These are phyloP conservation scores for Parastagonospora avenae DNA, from an alignment of 2,329 filamentous ascomycete species.

Conservation along the genomic window DNA sequence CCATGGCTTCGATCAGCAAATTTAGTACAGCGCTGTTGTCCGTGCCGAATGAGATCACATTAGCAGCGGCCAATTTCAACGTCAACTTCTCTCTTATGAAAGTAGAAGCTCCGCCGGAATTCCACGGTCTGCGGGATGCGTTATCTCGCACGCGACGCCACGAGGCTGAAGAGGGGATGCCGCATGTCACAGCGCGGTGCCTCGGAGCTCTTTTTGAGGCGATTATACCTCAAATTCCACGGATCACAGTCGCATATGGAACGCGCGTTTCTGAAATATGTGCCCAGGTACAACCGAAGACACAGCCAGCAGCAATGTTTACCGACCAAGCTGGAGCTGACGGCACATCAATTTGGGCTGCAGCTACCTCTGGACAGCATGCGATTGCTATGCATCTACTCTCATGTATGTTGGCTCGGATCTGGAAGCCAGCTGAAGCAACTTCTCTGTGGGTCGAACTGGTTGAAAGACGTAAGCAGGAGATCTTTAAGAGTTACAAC, in stretches of 20 bases:
- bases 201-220: constrained; percentile 50
- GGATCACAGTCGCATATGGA: constrained; percentile 45
- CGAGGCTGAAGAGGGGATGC: constrained; percentile 47
- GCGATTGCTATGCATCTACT: constrained; percentile 43
- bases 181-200: constrained; percentile 47
- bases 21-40: too few species aligned
- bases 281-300: too few species aligned
- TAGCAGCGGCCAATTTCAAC: too few species aligned
- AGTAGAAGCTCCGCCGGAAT: constrained; percentile 49
- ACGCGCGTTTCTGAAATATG: constrained; percentile 28
- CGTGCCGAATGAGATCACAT: too few species aligned
- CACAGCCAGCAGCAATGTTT: constrained; percentile 14
- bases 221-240: constrained; percentile 37
- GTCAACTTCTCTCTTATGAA: constrained; percentile 22
- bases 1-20: too few species aligned
- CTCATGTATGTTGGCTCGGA: constrained; percentile 45
- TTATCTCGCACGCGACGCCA: constrained; percentile 38
- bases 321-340: constrained; percentile 32
- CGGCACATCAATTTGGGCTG: constrained; percentile 46
- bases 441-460: constrained; percentile 45
- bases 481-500: not conserved
- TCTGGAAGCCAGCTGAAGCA: constrained; percentile 33
- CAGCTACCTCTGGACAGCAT: constrained; percentile 40
- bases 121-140: constrained; percentile 30
- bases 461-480: constrained; percentile 18